Conservation (phyloP, 2,329 filamentous ascomycete species). For the Penicillium sp. region DNA sequence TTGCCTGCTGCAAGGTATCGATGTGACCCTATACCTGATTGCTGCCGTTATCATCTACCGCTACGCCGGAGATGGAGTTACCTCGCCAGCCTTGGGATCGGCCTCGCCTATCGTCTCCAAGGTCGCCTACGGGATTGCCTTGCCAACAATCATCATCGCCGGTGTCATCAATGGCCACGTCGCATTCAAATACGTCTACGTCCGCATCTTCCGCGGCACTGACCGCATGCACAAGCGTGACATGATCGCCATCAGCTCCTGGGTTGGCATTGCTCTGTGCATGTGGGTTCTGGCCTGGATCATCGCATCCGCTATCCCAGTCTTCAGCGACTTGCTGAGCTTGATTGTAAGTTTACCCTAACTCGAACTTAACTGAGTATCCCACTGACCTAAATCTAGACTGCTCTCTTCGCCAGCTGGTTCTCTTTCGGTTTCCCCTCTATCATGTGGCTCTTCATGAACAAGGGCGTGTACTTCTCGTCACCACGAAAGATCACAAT, state of each 20-base stretch:
- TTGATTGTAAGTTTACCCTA: constrained; percentile 48
- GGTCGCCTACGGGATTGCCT: constrained; percentile 66
- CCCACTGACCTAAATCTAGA: constrained; percentile 19
- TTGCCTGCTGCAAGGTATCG: constrained; percentile 58
- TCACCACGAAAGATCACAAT: constrained; percentile 32
- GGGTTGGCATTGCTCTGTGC: constrained; percentile 56
- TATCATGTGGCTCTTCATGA: constrained; percentile 41
- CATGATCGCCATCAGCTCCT: constrained; percentile 53
- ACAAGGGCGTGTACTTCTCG: constrained; percentile 33
- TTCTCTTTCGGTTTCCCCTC: constrained; percentile 55
- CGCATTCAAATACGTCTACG: constrained; percentile 65
- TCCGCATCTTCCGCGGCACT: constrained; percentile 61
- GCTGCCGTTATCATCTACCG: constrained; percentile 68
- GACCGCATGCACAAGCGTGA: constrained; percentile 56
- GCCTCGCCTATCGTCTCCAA: constrained; percentile 58
- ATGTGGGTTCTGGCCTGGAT: constrained; percentile 65
- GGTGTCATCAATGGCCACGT: constrained; percentile 70
- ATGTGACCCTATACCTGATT: constrained; percentile 63
- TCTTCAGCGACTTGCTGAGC: constrained; percentile 66
- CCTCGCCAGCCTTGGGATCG: constrained; percentile 66
- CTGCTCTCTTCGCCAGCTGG: constrained; percentile 65
- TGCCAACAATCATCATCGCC: constrained; percentile 69
- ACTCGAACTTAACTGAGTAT: constrained; percentile 16
- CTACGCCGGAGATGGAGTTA: constrained; percentile 61
- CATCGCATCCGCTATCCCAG: constrained; percentile 68